Evolutionary conservation across 106 monocot genomes (phyloP).

Genomic region (Dendrobium chrysotoxum): DNA sequence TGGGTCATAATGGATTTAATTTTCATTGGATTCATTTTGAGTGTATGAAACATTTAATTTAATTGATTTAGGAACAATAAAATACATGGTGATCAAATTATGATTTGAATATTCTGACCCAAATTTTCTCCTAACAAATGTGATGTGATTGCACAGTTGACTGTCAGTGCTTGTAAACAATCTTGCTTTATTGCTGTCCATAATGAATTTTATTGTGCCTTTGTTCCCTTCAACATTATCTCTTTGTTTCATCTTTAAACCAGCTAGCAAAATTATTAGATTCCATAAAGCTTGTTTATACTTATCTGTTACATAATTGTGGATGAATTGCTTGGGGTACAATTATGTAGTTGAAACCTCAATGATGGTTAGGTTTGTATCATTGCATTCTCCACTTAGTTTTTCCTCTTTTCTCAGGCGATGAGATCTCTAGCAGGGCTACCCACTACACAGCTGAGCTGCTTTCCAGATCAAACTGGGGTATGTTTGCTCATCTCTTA

Average conservation of each 20-base stretch:
- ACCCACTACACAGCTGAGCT: not conserved
- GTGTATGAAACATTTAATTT: too few species aligned
- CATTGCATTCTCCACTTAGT: not conserved
- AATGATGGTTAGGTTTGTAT: not conserved
- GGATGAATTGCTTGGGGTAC: not conserved
- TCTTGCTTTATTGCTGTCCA: not conserved
- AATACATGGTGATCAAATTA: too few species aligned
- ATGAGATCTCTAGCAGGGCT: not conserved
- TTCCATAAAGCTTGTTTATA: not conserved
- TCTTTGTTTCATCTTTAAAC: not conserved
- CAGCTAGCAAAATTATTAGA: conserved; percentile 1
- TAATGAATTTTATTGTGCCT: not conserved
- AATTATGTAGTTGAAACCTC: not conserved
- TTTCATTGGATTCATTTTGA: too few species aligned
- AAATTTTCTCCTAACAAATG: not conserved
- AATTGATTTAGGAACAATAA: too few species aligned
- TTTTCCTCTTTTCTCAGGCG: not conserved
- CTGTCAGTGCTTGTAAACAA: not conserved
- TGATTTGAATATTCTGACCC: too few species aligned
- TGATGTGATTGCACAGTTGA: not conserved
- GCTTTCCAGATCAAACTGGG: not conserved
- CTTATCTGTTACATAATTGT: not conserved
- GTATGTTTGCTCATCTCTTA: not conserved
- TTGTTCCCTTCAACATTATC: not conserved
- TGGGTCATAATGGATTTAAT: too few species aligned